Evolutionary conservation across 129 eudicot genomes (phyloP).

Genomic region (Calendula officinalis): DNA sequence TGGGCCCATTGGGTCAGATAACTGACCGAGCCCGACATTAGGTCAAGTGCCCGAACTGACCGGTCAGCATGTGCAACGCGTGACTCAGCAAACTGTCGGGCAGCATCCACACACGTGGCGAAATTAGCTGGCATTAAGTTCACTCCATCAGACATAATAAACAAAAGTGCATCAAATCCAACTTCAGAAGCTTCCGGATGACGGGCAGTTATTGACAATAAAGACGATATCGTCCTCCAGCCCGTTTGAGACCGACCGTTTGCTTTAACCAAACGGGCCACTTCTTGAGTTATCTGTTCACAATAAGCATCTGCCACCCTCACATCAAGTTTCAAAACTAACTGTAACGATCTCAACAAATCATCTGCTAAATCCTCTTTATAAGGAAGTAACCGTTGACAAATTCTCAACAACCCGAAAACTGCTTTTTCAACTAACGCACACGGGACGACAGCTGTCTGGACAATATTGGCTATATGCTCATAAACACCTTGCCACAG

Average conservation of each 20-base stretch:
- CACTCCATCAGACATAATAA: constrained; percentile 78
- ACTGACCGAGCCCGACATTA: constrained; percentile 63
- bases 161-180: constrained; percentile 73
- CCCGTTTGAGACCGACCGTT: constrained; percentile 74
- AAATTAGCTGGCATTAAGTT: constrained; percentile 61
- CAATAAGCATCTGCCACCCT: constrained; percentile 85
- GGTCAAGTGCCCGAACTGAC: constrained; percentile 66
- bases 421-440: constrained; percentile 87
- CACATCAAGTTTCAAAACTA: constrained; percentile 75
- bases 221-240: constrained; percentile 71
- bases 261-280: constrained; percentile 65
- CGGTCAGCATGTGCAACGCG: constrained; percentile 77
- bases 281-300: constrained; percentile 89
- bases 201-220: constrained; percentile 71
- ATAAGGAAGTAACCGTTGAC: constrained; percentile 83
- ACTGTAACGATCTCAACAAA: constrained; percentile 69
- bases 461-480: constrained; percentile 75
- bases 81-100: constrained; percentile 89
- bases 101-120: constrained; percentile 67
- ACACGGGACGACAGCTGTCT: constrained; percentile 72
- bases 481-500: constrained; percentile 91
- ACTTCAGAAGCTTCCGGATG: constrained; percentile 86
- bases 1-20: constrained; percentile 62
- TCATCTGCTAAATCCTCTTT: constrained; percentile 89
- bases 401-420: constrained; percentile 75